Conservation (phyloP, 257 asterid species). For the Buddleja alternifolia region DNA sequence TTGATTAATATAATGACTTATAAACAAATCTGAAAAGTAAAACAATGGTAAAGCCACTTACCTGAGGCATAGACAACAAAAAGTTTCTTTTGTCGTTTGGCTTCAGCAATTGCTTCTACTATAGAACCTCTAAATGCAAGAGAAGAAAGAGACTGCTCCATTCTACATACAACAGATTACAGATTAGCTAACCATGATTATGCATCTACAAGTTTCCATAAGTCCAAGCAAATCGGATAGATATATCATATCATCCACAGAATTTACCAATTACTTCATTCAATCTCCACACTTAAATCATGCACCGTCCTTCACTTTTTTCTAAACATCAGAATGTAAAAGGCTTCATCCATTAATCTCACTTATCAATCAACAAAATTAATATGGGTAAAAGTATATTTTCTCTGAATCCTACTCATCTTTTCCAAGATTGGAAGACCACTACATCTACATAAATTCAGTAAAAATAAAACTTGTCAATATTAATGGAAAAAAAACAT, state of each 20-base stretch:
- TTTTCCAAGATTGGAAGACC: not conserved
- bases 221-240: not conserved
- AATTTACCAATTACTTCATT: conserved; percentile 18
- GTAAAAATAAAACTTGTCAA: not conserved
- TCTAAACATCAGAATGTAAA: not conserved
- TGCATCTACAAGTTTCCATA: conserved; percentile 1
- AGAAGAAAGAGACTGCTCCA: conserved; percentile 76
- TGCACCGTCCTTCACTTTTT: not conserved
- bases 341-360: not conserved
- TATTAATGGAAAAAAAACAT: not conserved
- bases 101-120: conserved; percentile 77
- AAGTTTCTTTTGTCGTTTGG: conserved; percentile 84
- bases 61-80: conserved; percentile 86
- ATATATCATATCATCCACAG: not conserved
- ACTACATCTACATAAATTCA: conserved; percentile 2
- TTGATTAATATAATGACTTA: not conserved
- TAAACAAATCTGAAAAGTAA: conserved; percentile 26
- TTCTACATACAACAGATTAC: conserved; percentile 45
- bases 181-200: conserved; percentile 16
- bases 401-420: conserved; percentile 10
- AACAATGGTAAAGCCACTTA: conserved; percentile 30
- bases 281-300: not conserved
- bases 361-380: conserved; percentile 1
- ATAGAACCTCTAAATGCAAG: conserved; percentile 83
- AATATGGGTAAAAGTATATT: too few relatives aligned